These are phyloP conservation scores for Lachancea lanzarotensis DNA, from an alignment of 805 yeast genomes.

Conservation along the genomic window DNA sequence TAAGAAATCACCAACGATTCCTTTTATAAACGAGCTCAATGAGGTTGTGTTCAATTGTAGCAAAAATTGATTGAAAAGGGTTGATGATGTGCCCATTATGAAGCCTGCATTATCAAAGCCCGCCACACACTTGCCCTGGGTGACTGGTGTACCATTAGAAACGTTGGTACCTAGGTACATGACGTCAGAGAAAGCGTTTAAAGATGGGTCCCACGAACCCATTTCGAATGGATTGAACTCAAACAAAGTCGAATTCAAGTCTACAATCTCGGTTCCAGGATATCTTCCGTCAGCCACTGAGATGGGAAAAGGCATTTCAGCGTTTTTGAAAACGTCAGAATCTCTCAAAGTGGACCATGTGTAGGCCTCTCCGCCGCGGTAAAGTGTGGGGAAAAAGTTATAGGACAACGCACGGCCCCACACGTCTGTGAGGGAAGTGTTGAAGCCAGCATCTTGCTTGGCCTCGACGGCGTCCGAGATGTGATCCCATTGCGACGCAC, in stretches of 20 bases:
- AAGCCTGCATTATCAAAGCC: conserved; percentile 82
- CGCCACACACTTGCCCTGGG: conserved; percentile 47
- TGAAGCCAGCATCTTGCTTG: conserved; percentile 59
- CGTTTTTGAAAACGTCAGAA: conserved; percentile 52
- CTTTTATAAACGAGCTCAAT: conserved; percentile 40
- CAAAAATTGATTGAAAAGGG: conserved; percentile 67
- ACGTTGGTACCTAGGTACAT: conserved; percentile 67
- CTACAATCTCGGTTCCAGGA: conserved; percentile 51
- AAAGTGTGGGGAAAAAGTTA: conserved; percentile 58
- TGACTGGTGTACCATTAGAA: conserved; percentile 50
- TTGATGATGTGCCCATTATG: conserved; percentile 75
- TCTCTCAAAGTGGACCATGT: conserved; percentile 56
- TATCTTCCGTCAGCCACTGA: conserved; percentile 60
- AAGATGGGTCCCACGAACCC: conserved; percentile 84
- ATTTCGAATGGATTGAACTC: conserved; percentile 63
- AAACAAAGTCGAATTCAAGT: conserved; percentile 63
- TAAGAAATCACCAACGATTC: conserved; percentile 43
- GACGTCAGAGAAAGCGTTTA: conserved; percentile 58
- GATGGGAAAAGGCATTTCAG: conserved; percentile 69
- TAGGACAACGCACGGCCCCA: conserved; percentile 77
- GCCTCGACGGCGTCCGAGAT: conserved; percentile 49
- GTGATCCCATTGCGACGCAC: conserved; percentile 48
- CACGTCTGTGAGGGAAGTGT: conserved; percentile 60
- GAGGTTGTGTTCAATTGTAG: conserved; percentile 51
- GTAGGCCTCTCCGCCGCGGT: conserved; percentile 59